phyloP scores from a whole-genome alignment of 805 yeast species.

The Kluyveromyces starmeri region DNA sequence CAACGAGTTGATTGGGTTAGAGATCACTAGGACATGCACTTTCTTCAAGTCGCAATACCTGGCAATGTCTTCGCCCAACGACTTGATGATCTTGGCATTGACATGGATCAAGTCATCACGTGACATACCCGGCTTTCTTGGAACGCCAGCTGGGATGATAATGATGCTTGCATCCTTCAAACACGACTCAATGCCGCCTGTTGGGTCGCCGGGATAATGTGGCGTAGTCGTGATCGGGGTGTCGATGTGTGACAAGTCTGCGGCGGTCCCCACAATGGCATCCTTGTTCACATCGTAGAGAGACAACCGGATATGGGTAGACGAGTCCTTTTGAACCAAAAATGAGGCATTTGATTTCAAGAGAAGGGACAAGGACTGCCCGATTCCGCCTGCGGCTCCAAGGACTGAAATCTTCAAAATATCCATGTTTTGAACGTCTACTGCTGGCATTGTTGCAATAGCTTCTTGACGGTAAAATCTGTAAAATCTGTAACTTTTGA shows the following conservation, averaged over 20 bases:
- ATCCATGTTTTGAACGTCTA: conserved; percentile 2
- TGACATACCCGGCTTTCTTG: conserved; percentile 93
- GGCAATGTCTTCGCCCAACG: conserved; percentile 69
- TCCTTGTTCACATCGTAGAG: conserved; percentile 73
- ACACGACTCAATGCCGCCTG: conserved; percentile 26
- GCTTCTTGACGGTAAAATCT: too few species aligned
- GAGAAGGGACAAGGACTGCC: conserved; percentile 81
- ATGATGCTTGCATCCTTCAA: conserved; percentile 18
- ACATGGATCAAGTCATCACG: conserved; percentile 81
- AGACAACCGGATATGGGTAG: conserved; percentile 44
- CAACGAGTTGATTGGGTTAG: conserved; percentile 91
- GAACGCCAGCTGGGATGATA: conserved; percentile 74
- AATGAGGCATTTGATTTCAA: conserved; percentile 43
- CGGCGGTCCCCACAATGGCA: conserved; percentile 66
- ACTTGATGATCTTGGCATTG: conserved; percentile 72
- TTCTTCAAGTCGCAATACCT: conserved; percentile 46
- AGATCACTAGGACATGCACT: conserved; percentile 73
- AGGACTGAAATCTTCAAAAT: conserved; percentile 63
- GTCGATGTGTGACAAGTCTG: conserved; percentile 79
- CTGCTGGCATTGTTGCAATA: conserved; percentile 6
- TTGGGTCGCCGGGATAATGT: conserved; percentile 42
- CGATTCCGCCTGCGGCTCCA: conserved; percentile 94
- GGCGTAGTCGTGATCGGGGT: conserved; percentile 54
- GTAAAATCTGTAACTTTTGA: too few species aligned
- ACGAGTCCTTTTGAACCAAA: conserved; percentile 31